Evolutionary conservation across 2,329 filamentous ascomycete species (phyloP), one percentile per base, ranked within the genome.

Genomic region (Colletotrichum musicola): DNA sequence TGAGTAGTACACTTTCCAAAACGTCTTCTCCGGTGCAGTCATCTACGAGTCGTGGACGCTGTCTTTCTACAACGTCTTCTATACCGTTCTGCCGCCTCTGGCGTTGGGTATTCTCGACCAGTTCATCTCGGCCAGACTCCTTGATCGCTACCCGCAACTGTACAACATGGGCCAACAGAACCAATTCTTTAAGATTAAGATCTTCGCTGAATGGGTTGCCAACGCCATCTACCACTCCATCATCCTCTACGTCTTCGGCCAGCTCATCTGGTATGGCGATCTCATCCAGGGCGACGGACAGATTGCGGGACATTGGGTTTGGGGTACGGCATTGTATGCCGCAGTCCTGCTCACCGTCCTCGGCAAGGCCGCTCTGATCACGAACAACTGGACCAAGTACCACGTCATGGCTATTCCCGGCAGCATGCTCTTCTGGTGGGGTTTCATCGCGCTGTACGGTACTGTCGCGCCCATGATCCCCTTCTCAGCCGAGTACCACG

Each of bases 21-120:
- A 99, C 80, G 93, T 93, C 72, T 99, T 98, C 81, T 98, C 95
- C 1, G 96, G 96, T 59, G 92, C 98, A 78, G 94, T 98, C 77
- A 98, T 99, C 77, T 98, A 95, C 86, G 96, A 99, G 82, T 98
- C 96, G 10, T 99, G 97, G 97, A 98, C 95, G 0, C 85, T 99
- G n/a, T 97, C 95, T 7, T 97, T 98, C 83, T 99, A 98, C 86
- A 99, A 99, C 84, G 94, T 99, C 79, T 92, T 99, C 79, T 99
- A 97, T 83, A 99, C 96, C 0, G 92, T 97, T 20, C 85, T 98
- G 18, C 96, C 96, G 16, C 96, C 96, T 1, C 91, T 99, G 69
- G 95, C 94, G 1, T 91, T 99, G 77, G 96, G 96, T 74, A 97
- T 99, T 72, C 93, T 98, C 72, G 97, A 99, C 79, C 97, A 99